Base-by-base conservation (phyloP, 1,284 basidiomycete genomes). In the Trichosporon faecale region DNA sequence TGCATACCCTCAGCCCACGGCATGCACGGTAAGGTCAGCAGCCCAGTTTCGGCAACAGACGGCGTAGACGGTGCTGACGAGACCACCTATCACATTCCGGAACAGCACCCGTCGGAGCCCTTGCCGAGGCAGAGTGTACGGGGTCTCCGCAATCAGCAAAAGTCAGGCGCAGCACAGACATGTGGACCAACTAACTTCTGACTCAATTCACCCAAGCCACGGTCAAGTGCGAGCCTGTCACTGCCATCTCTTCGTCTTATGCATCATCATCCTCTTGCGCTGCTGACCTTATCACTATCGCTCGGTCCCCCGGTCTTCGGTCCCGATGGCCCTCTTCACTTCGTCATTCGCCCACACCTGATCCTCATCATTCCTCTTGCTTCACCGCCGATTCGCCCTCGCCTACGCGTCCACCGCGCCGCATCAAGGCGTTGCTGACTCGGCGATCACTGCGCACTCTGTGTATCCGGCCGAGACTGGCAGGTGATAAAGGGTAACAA, bases 391-490 rank as follows among this genome's bases (percentile, higher is more conserved):
- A 21, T 52, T 52, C 21, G 49, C 49, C 25, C n/a, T 23, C 21
- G 11, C 49, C 9, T 12, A 25, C 49, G 21, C 40, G 7, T 18
- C 49, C 21, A 52, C 49, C 25, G 49, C 49, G 49, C 49, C 49
- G 49, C 49, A 23, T 18, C 21, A 8, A 52, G 23, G 49, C 9
- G 7, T 23, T 21, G 49, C 8, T 52, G 3, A 21, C 49, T 7
- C 49, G 49, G 49, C 49, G 49, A 52, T 52, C 49, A 23, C 8
- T 52, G 2, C 3, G 44, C 44, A n/a, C 49, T n/a, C n/a, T n/a
- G n/a, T 52, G 49, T 12, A 52, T 16, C 29, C 57, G 57, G 57
- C 57, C 57, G 57, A 57, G 57, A 61, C 27, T n/a, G 57, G 18
- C 14, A n/a, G 29, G 18, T 27, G 23, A 14, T 14, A 23, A 4